Percentiles rank a stretch among this genome's conserved stretches.
Conservation (phyloP, 495 filamentous ascomycete species). For the Astrothelium subdiscretum region DNA sequence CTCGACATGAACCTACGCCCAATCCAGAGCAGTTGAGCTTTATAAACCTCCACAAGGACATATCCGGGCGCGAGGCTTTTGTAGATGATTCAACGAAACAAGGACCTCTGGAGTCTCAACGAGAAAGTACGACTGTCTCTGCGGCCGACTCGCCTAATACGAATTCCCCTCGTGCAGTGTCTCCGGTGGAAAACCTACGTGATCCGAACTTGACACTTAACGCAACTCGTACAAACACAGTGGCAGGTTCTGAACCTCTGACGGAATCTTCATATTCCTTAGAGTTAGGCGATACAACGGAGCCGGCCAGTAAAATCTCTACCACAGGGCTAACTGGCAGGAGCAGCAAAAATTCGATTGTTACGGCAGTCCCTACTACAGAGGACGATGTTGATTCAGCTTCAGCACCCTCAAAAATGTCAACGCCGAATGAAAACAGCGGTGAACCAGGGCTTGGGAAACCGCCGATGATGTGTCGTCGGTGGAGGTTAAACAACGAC, state of each 20-base stretch:
- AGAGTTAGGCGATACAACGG: too few relatives aligned
- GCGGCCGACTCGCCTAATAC: background rate
- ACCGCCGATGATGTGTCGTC: background rate
- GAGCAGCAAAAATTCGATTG: background rate
- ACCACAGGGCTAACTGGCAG: background rate
- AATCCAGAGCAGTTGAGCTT: constrained; percentile 7
- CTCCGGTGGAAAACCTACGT: background rate
- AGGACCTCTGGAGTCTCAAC: background rate
- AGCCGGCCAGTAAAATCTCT: background rate
- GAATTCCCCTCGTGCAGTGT: background rate
- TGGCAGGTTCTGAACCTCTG: too few relatives aligned
- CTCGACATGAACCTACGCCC: constrained; percentile 11
- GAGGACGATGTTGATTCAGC: background rate
- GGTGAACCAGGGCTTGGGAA: background rate
- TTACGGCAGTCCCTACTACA: background rate
- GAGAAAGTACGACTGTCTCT: background rate
- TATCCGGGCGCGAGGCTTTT: background rate
- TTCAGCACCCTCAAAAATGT: background rate
- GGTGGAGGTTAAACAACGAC: background rate
- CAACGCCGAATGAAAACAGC: background rate
- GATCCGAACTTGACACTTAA: background rate
- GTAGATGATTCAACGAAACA: background rate
- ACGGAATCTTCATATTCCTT: too few relatives aligned
- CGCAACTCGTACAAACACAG: background rate
- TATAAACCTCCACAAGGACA: constrained; percentile 9